These are phyloP conservation scores for Apiotrichum gamsii DNA, from an alignment of 1,284 basidiomycete species.

Conservation along the genomic window DNA sequence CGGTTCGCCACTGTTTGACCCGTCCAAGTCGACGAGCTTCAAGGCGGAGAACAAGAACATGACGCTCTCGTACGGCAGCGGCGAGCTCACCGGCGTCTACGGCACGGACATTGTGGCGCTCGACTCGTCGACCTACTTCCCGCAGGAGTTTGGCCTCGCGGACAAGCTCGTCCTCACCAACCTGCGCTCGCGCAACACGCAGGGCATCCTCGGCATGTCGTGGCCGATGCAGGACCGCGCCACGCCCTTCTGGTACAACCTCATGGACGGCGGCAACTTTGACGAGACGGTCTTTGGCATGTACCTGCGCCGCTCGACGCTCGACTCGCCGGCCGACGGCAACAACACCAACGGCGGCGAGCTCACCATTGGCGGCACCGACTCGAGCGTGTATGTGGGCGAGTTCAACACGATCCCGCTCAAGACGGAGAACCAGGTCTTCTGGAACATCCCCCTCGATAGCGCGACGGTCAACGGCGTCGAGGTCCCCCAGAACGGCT, in stretches of 20 bases:
- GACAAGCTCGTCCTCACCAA: not conserved
- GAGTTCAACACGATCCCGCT: not conserved
- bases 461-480: not conserved
- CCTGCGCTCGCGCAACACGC: not conserved
- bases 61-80: not conserved
- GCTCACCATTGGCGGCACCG: not conserved
- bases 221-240: not conserved
- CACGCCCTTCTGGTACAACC: conserved; percentile 3
- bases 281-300: not conserved
- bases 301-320: conserved; percentile 2
- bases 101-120: not conserved
- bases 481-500: not conserved
- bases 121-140: not conserved
- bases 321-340: not conserved
- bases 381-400: not conserved
- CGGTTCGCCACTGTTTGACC: not conserved
- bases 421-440: not conserved
- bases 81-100: not conserved
- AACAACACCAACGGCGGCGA: not conserved
- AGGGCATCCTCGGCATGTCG: conserved; percentile 1
- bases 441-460: not conserved
- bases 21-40: not conserved
- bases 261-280: not conserved
- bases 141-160: not conserved
- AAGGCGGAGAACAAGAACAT: not conserved